phyloP scores from a whole-genome alignment of 2,329 filamentous ascomycete genomes.

The Colletotrichum sp. region DNA sequence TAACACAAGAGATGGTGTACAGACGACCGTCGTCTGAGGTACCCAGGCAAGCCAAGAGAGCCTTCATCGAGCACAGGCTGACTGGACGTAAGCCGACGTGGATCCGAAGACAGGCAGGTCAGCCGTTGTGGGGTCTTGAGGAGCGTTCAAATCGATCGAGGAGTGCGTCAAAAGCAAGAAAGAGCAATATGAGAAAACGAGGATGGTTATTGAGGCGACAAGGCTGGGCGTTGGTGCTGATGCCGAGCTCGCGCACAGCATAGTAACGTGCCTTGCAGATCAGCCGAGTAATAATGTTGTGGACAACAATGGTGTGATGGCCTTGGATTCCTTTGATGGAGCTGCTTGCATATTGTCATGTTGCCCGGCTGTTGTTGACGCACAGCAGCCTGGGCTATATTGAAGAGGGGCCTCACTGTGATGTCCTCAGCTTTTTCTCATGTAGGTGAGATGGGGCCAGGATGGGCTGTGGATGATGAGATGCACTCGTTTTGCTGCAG shows the following conservation, averaged over 20 bases:
- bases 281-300: neutral
- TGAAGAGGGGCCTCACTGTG: neutral
- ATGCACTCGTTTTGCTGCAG: neutral
- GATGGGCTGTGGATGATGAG: conserved; percentile 4
- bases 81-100: neutral
- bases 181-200: neutral
- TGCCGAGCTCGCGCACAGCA: neutral
- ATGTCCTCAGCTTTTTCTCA: neutral
- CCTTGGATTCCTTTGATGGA: neutral
- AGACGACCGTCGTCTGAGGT: neutral
- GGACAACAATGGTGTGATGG: neutral
- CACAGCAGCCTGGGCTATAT: neutral
- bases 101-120: neutral
- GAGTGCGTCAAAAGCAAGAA: neutral
- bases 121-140: neutral
- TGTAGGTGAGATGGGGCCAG: conserved; percentile 11
- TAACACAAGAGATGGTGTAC: conserved; percentile 1
- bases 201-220: neutral
- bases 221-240: neutral
- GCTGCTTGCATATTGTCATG: neutral
- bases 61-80: neutral
- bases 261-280: conserved; percentile 8
- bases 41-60: neutral
- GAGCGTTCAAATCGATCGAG: neutral
- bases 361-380: neutral